Base-by-base conservation (phyloP, 345 rosid genomes). In the Kernera saxatilis region DNA sequence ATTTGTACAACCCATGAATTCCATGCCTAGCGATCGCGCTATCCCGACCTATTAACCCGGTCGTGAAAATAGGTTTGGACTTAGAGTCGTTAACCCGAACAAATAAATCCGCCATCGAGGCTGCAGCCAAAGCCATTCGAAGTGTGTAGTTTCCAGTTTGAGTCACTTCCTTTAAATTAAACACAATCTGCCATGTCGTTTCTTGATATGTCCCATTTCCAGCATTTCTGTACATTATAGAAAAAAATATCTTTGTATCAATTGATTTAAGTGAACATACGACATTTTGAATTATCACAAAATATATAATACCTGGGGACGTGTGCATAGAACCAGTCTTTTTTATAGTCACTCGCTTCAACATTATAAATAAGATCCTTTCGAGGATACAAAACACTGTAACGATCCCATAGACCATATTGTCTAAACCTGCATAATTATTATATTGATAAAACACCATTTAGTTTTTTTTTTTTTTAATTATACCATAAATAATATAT, bases 251-350 rank as follows among this genome's bases (percentile, higher is more conserved):
- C 0, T 13, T 66, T 52, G 46, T 59, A 56, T 53, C 9, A 15
- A 46, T 0, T 46, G 3, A 5, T 36, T 15, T 23, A 41, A 29
- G 36, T 37, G 32, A 14, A 25, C 3, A 32, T 30, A 18, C 11
- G 46, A 49, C 3, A 21, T 39, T 58, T 60, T 8, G 0, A 50
- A 57, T n/a, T 41, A n/a, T n/a, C n/a, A n/a, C 2, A 8, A 22
- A 30, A 48, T 12, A 11, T 32, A 26, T 6, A 41, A 62, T 64
- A 84, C 97, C 97, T 85, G 15, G 78, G 71, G 64, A 88, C 89
- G 6, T 91, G 99, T 33, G 90, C 96, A 74, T 69, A 91, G 81
- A 89, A 87, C 99, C 99, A 94, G 69, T 86, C 84, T 61, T 48
- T 75, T 21, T 26, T 51, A 51, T 82, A 79, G 71, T 91, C 73